phyloP scores from a whole-genome alignment of 192 early-diverging fungal genomes.

The Coemansia sp. region DNA sequence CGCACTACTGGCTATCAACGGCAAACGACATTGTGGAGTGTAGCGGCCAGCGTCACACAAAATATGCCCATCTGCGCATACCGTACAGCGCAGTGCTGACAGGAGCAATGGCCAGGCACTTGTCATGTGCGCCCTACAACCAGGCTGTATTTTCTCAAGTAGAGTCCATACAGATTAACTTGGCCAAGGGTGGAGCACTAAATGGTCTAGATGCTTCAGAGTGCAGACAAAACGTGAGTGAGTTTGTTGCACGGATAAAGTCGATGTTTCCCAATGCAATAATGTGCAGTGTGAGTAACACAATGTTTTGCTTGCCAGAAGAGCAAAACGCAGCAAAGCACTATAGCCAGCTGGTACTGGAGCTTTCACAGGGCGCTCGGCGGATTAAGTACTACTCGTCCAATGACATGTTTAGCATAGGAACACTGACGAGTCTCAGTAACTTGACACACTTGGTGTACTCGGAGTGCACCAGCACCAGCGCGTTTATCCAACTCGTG shows the following conservation, averaged over 20 bases:
- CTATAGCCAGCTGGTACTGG: constrained; percentile 1
- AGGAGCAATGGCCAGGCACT: background rate
- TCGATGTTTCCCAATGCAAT: constrained; percentile 17
- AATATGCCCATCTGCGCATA: constrained; percentile 13
- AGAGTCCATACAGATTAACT: background rate
- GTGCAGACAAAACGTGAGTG: background rate
- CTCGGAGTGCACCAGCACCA: constrained; percentile 7
- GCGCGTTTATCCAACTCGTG: constrained; percentile 14
- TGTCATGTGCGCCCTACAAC: background rate
- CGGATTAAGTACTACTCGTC: constrained; percentile 10
- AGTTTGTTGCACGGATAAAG: background rate
- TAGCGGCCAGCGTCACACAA: constrained; percentile 4
- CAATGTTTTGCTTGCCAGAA: constrained; percentile 1
- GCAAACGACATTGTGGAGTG: background rate
- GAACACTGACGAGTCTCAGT: background rate
- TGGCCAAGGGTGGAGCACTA: background rate
- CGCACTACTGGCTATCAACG: constrained; percentile 13
- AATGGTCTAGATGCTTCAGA: background rate
- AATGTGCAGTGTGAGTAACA: constrained; percentile 4
- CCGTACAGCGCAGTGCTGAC: constrained; percentile 4
- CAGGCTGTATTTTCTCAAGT: constrained; percentile 2
- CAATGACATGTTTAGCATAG: background rate
- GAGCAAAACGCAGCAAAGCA: background rate
- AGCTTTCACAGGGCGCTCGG: background rate
- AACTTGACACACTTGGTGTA: constrained; percentile 14